These are phyloP conservation scores for Barnettozyma wickerhamii DNA, from an alignment of 805 yeast genomes.

Conservation along the genomic window DNA sequence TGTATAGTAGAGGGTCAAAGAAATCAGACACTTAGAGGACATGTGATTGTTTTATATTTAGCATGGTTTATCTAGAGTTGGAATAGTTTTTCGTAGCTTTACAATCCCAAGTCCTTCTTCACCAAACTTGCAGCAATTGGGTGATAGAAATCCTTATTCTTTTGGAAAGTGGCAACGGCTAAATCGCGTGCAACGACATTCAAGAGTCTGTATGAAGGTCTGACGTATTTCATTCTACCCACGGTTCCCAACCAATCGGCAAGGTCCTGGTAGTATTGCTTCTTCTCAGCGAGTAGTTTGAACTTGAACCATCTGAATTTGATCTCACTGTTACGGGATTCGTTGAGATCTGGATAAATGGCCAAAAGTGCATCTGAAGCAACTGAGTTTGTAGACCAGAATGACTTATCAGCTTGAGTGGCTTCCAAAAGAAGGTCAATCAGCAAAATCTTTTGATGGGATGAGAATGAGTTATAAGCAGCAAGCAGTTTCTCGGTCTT, in stretches of 20 bases:
- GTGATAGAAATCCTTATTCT: constrained; percentile 61
- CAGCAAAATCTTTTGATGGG: constrained; percentile 78
- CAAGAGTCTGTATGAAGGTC: constrained; percentile 76
- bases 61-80: no score
- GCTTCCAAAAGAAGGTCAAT: constrained; percentile 60
- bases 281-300: constrained; percentile 50
- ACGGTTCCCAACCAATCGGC: constrained; percentile 88
- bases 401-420: constrained; percentile 35
- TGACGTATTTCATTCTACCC: constrained; percentile 91
- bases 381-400: constrained; percentile 30
- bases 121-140: constrained; percentile 83
- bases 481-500: constrained; percentile 19
- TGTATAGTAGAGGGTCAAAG: no score
- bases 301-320: constrained; percentile 72
- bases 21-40: no score
- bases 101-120: constrained; percentile 67
- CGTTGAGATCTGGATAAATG: constrained; percentile 35
- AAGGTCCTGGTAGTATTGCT: constrained; percentile 43
- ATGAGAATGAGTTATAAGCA: constrained; percentile 47
- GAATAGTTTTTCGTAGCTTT: no score
- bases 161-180: constrained; percentile 62
- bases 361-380: constrained; percentile 34
- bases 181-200: constrained; percentile 57
- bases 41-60: no score
- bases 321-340: constrained; percentile 74